Base-by-base conservation (phyloP, 306 rosid genomes). In the Sicyos baderoa region DNA sequence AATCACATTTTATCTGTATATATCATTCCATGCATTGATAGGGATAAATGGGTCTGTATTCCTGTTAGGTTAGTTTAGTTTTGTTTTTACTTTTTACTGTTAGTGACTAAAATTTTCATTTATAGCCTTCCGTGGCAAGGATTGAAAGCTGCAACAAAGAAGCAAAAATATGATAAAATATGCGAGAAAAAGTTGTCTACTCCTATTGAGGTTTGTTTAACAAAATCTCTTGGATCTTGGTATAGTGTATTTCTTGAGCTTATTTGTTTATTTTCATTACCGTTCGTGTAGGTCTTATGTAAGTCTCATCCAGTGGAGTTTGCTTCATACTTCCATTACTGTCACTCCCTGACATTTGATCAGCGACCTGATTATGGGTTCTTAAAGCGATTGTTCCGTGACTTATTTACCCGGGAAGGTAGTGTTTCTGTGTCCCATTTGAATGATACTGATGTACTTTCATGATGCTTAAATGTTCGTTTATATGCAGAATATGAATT, bases 71-170 rank as follows among this genome's bases (percentile, higher is more conserved):
- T n/a, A n/a, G n/a, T 64, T 44, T 53, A 14, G 8, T 40, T 44
- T 53, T 9, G 13, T 56, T 60, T 53, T 37, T 57, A n/a, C 19
- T 17, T 4, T 49, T 51, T 54, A 32, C 17, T 48, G 18, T 50
- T 45, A 17, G 58, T 68, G 67, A 63, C 54, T 67, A 7, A 27
- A 73, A 42, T 79, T 53, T 81, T 64, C 74, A 74, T 71, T 50
- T 77, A 61, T 57, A 93, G 99, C 82, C 99, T 93, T 82, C 99
- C 99, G 40, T 93, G 99, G 99, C 99, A 93, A 85, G 95, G 95
- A 80, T 86, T 93, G 72, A 93, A 93, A 85, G 99, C 99, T 68
- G 97, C 91, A 57, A 90, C 97, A 14, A 93, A 93, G 84, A 93
- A 93, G 84, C 94, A 93, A 78, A 93, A 93, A 68, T 93, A 93